phyloP scores from a whole-genome alignment of 495 filamentous ascomycete genomes.

The Lasiosphaeria hispida region DNA sequence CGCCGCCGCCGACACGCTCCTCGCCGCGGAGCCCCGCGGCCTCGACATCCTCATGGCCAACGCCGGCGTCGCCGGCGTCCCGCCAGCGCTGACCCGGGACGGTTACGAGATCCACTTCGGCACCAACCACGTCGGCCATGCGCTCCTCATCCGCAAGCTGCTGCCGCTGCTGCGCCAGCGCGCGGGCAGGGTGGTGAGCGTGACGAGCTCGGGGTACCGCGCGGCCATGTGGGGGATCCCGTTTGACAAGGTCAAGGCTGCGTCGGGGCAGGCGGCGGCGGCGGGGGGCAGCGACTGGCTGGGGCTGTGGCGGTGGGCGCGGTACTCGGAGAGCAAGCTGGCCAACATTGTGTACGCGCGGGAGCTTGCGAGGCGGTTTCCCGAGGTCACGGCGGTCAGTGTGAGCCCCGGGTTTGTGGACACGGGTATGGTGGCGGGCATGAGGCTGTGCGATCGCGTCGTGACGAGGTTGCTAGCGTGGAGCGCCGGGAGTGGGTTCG shows the following conservation, averaged over 20 bases:
- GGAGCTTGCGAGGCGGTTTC: slow-evolving; percentile 56
- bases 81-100: slow-evolving; percentile 52
- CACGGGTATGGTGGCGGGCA: slow-evolving; percentile 48
- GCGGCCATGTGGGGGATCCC: slow-evolving; percentile 38
- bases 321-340: slow-evolving; percentile 66
- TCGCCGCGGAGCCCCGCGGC: slow-evolving; percentile 21
- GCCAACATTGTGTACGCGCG: slow-evolving; percentile 62
- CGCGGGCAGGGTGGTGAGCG: slow-evolving; percentile 18
- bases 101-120: slow-evolving; percentile 70
- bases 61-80: slow-evolving; percentile 63
- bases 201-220: slow-evolving; percentile 12
- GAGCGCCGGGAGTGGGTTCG: slow-evolving; percentile 21
- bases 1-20: slow-evolving; percentile 13
- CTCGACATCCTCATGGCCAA: slow-evolving; percentile 53
- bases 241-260: slow-evolving; percentile 37
- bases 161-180: slow-evolving; percentile 56
- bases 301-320: slow-evolving; percentile 31
- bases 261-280: slow-evolving; percentile 19
- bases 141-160: slow-evolving; percentile 60
- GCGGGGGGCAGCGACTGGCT: not conserved
- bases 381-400: slow-evolving; percentile 44
- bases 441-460: slow-evolving; percentile 5
- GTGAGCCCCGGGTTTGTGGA: slow-evolving; percentile 65
- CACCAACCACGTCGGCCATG: slow-evolving; percentile 68
- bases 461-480: slow-evolving; percentile 24